Base-by-base conservation (phyloP, 192 early-diverging fungal species). In the Coemansia sp. region DNA sequence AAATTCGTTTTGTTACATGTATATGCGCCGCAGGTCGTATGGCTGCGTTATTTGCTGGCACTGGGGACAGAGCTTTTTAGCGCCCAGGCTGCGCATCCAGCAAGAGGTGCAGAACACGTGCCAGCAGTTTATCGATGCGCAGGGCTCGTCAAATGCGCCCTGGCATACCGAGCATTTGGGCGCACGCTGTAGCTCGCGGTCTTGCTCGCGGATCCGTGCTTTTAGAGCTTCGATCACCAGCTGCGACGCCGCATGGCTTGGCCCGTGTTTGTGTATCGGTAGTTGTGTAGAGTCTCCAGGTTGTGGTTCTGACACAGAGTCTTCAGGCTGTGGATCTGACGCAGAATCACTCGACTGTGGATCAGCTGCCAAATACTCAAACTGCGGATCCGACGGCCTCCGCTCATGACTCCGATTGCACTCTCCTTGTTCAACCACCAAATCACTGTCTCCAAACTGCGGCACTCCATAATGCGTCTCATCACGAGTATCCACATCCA, bases 41-140 rank as follows among this genome's bases (percentile, higher is more conserved):
- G 94, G 90, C 24, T 87, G 81, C 0, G 91, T 93, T 48, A 95
- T 95, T 47, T 89, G 89, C 66, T 91, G 90, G 75, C 92, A 93
- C 67, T 94, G 92, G 17, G 94, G 94, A 63, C 94, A 96, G 4
- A 96, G 72, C 51, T 92, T 91, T 60, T 94, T 94, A n/a, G 87
- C 84, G 15, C 88, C 93, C 12, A 96, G 67, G 1, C 90, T 90
- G 45, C 85, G 84, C 64, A 95, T 82, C 94, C 94, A 96, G 69
- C 94, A 96, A 39, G 84, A 68, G 66, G 94, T 89, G 65, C 94
- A 96, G 56, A 92, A 90, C 8, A 94, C 94, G 82, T 96, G 94
- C 93, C 93, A 94, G 76, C 94, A 96, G 17, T 88, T 82, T 27
- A 92, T 87, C 0, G 93, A 94, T 2, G 82, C 82, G 25, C 92